Conservation (phyloP, 140 eudicot genomes). For the Erigeron philadelphicus region DNA sequence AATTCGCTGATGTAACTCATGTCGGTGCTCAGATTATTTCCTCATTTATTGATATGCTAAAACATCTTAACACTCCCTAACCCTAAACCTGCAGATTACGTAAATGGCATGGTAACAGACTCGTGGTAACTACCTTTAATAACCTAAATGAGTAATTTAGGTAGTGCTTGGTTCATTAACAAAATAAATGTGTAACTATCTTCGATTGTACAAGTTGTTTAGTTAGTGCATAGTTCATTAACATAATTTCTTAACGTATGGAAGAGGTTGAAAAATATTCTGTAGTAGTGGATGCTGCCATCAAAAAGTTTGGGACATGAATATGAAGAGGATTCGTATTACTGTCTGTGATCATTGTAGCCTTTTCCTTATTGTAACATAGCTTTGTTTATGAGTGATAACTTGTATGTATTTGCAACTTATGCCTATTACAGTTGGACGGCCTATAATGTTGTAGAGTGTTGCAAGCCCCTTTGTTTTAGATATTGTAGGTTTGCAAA, state of each 20-base stretch:
- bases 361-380: not conserved
- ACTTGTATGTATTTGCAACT: constrained; percentile 11
- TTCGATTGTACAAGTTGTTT: no score
- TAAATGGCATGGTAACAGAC: not conserved
- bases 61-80: not conserved
- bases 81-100: not conserved
- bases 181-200: no score
- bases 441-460: not conserved
- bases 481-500: constrained; percentile 14
- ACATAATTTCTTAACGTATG: no score
- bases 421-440: not conserved
- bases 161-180: not conserved
- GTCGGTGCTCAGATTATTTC: no score
- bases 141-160: constrained; percentile 12
- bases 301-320: constrained; percentile 3
- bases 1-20: no score
- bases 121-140: constrained; percentile 14
- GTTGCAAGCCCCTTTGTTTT: constrained; percentile 1
- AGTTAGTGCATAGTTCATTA: no score
- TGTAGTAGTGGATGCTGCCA: not conserved
- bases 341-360: not conserved
- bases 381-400: not conserved
- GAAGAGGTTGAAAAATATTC: not conserved
- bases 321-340: not conserved
- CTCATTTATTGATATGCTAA: no score